Conservation (phyloP, 192 early-diverging fungal species). For the Coemansia erecta region DNA sequence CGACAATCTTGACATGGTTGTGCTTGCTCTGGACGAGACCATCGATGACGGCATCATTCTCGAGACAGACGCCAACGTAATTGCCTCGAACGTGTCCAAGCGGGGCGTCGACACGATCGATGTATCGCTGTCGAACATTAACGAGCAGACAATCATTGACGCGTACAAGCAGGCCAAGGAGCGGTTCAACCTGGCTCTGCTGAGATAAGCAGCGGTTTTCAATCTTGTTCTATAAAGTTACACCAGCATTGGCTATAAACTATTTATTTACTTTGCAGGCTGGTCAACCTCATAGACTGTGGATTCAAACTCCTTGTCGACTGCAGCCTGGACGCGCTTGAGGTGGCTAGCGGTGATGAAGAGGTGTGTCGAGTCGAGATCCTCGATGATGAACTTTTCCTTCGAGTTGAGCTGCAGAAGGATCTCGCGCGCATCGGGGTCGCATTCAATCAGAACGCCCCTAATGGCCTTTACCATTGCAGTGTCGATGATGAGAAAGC, state of each 20-base stretch:
- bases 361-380: slow-evolving; percentile 79
- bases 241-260: not conserved
- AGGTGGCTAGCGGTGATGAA: slow-evolving; percentile 67
- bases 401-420: slow-evolving; percentile 68
- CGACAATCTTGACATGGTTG: slow-evolving; percentile 89
- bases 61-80: slow-evolving; percentile 73
- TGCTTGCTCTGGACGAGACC: slow-evolving; percentile 89
- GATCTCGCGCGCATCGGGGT: slow-evolving; percentile 74
- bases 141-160: slow-evolving; percentile 72
- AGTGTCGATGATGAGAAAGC: not conserved
- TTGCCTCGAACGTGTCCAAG: slow-evolving; percentile 75
- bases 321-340: slow-evolving; percentile 56
- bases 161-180: slow-evolving; percentile 78
- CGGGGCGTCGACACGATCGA: slow-evolving; percentile 69
- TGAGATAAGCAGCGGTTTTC: slow-evolving; percentile 43
- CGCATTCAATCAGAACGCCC: slow-evolving; percentile 65
- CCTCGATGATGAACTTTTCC: slow-evolving; percentile 76
- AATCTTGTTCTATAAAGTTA: not conserved
- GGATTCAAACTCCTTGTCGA: slow-evolving; percentile 72
- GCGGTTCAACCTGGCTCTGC: slow-evolving; percentile 63
- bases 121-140: slow-evolving; percentile 60
- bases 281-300: slow-evolving; percentile 64
- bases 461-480: slow-evolving; percentile 47
- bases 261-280: slow-evolving; percentile 4
- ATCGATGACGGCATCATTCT: slow-evolving; percentile 88